A percentile compares a stretch with the other conserved stretches of the same genome.
phyloP scores from a whole-genome alignment of 1,284 basidiomycete genomes.

The Cutaneotrichosporon sp. region DNA sequence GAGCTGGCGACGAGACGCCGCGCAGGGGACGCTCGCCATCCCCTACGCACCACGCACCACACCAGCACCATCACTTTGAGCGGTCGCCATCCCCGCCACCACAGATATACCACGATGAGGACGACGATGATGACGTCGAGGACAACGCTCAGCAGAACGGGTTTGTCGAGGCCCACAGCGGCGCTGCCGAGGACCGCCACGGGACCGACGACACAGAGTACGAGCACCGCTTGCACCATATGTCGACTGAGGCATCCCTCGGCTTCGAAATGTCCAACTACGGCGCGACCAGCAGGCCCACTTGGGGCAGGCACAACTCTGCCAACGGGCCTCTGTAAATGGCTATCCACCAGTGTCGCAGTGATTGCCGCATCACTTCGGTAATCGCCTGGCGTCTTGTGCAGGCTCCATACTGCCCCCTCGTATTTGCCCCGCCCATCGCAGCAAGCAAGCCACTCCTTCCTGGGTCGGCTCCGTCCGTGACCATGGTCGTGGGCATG shows the following conservation, averaged over 20 bases:
- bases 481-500: too few species aligned
- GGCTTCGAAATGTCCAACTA: slow-evolving; percentile 10
- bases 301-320: background rate
- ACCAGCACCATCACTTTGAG: slow-evolving; percentile 8
- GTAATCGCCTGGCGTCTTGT: too few species aligned
- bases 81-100: background rate
- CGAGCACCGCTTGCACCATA: background rate
- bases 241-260: slow-evolving; percentile 5
- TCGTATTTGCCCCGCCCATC: too few species aligned
- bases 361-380: too few species aligned
- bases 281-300: background rate
- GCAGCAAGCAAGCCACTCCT: too few species aligned
- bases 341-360: too few species aligned
- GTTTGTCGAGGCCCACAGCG: slow-evolving; percentile 3
- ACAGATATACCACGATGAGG: background rate
- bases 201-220: slow-evolving; percentile 2
- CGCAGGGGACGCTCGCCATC: slow-evolving; percentile 13
- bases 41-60: slow-evolving; percentile 1
- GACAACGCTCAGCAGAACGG: too few species aligned
- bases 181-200: background rate
- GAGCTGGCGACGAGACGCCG: slow-evolving; percentile 14
- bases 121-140: background rate
- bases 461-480: too few species aligned
- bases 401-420: too few species aligned
- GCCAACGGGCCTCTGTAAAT: background rate